Evolutionary conservation across 306 rosid species (phyloP), one percentile per base, ranked within the genome.

Genomic region (Aeschynomene evenia): DNA sequence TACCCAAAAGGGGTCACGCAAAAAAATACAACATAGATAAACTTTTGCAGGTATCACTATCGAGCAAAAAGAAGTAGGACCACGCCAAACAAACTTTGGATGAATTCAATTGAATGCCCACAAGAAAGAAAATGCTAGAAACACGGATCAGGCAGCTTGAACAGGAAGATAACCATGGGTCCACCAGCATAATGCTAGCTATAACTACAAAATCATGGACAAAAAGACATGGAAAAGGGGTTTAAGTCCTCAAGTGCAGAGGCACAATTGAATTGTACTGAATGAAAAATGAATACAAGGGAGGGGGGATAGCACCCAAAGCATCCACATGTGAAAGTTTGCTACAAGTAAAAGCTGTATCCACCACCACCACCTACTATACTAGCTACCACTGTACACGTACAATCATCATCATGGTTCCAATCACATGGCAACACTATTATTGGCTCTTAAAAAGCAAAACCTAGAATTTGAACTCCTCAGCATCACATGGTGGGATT

Each of bases 121-220:
- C 58, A 6, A 54, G 4, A 59, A n/a, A n/a, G n/a, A n/a, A n/a
- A 64, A 45, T 63, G 50, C 63, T 13, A 31, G 19, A 63, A 46
- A 73, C 49, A 66, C 20, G 62, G 70, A 61, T 29, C 65, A n/a
- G n/a, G n/a, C n/a, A 36, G 77, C 16, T 22, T 45, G 48, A 56
- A 74, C n/a, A 40, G 29, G 73, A 62, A 9, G 61, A 59, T 3
- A 60, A 60, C 53, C 72, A 72, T 9, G 42, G 21, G 37, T 9
- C 16, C 26, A 19, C 56, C 73, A 70, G 51, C 71, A 63, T 40
- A 12, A 72, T 56, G 80, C 53, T 72, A 52, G 34, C 53, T 72
- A 52, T 33, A 19, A 57, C 36, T 53, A 49, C 55, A 42, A 55
- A 61, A 26, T 31, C 60, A 58, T 43, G 60, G 46, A 56, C 81